Percentiles rank a stretch among this genome's conserved stretches.
Conservation (phyloP, 495 filamentous ascomycete genomes). For the Annulohypoxylon nitens region DNA sequence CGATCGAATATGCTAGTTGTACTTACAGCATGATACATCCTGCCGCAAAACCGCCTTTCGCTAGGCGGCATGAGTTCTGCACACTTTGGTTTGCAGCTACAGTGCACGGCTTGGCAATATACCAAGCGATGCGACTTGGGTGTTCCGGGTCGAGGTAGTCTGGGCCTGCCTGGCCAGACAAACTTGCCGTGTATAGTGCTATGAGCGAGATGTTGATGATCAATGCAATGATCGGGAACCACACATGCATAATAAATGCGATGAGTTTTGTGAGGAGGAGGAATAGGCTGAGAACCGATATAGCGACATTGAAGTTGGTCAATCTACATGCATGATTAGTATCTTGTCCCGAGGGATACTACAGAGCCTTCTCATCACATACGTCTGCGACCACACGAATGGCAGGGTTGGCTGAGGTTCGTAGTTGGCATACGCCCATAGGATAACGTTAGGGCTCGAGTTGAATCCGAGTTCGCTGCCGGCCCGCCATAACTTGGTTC, state of each 20-base stretch:
- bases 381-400: slow-evolving; percentile 87
- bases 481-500: slow-evolving; percentile 84
- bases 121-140: slow-evolving; percentile 81
- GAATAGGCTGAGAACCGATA: slow-evolving; percentile 81
- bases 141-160: slow-evolving; percentile 82
- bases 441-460: slow-evolving; percentile 76
- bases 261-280: slow-evolving; percentile 74
- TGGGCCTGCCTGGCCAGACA: slow-evolving; percentile 80
- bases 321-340: slow-evolving; percentile 64
- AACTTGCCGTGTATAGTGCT: slow-evolving; percentile 74
- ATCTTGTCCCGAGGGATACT: slow-evolving; percentile 16
- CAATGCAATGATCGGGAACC: slow-evolving; percentile 75
- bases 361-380: slow-evolving; percentile 54
- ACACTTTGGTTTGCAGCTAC: slow-evolving; percentile 69
- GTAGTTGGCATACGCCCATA: slow-evolving; percentile 85
- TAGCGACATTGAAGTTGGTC: slow-evolving; percentile 84
- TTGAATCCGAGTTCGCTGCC: slow-evolving; percentile 85
- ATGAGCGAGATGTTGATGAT: slow-evolving; percentile 69
- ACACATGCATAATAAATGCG: slow-evolving; percentile 77
- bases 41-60: slow-evolving; percentile 79
- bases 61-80: slow-evolving; percentile 78
- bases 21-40: slow-evolving; percentile 80
- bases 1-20: slow-evolving; percentile 19
- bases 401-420: slow-evolving; percentile 72
- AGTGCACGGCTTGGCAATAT: slow-evolving; percentile 81